Conservation (phyloP, 2,329 filamentous ascomycete species). For the Hypoxylon rubiginosum region DNA sequence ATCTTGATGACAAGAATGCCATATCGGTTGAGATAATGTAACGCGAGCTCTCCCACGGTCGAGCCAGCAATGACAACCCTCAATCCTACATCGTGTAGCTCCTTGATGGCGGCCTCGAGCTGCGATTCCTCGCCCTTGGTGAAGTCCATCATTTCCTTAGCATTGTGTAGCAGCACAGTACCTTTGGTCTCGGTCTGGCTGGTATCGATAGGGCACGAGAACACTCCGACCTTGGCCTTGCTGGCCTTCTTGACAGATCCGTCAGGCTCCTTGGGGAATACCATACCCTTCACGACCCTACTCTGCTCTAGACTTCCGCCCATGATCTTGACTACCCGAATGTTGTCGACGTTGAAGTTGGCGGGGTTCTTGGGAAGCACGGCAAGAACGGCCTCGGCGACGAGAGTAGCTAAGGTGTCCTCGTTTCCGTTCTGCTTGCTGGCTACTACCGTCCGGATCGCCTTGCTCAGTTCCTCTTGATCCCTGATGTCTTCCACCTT, state of each 20-base stretch:
- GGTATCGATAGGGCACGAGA: conserved; percentile 94
- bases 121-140: conserved; percentile 96
- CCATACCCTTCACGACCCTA: conserved; percentile 96
- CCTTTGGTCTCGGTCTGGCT: conserved; percentile 99
- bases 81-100: conserved; percentile 92
- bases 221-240: conserved; percentile 97
- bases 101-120: conserved; percentile 92
- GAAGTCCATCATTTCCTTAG: conserved; percentile 98
- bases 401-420: conserved; percentile 86
- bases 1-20: conserved; percentile 97
- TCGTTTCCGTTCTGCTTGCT: conserved; percentile 97
- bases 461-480: conserved; percentile 89
- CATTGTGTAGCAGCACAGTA: conserved; percentile 95
- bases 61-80: conserved; percentile 92
- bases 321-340: conserved; percentile 99
- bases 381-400: conserved; percentile 86
- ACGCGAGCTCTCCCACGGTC: conserved; percentile 93
- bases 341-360: conserved; percentile 99
- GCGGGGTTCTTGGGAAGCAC: conserved; percentile 95
- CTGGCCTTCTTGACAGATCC: conserved; percentile 89
- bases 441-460: conserved; percentile 92
- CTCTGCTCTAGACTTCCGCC: conserved; percentile 95
- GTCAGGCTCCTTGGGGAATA: conserved; percentile 96
- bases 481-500: conserved; percentile 87
- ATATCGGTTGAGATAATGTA: conserved; percentile 98